Base-by-base conservation (phyloP, 306 rosid species). In the Gastrolobium bilobum region DNA sequence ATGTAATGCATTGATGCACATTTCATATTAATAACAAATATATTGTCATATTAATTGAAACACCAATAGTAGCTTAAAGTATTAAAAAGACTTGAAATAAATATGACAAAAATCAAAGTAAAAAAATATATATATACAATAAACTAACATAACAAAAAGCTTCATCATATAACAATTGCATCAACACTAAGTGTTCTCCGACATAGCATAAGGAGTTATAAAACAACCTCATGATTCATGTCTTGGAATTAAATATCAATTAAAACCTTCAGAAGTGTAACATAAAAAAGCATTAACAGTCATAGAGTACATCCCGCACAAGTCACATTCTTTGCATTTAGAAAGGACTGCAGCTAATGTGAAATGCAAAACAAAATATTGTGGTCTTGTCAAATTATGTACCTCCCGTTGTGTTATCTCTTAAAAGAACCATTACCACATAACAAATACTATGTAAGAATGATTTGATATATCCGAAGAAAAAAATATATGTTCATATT, bases 211-310 rank as follows among this genome's bases (percentile, higher is more conserved):
- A 29, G 52, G 72, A 50, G 64, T 31, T 13, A n/a, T 7, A 58
- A 10, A 39, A 39, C 7, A 52, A 66, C 40, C 31, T n/a, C 59
- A 56, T 67, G 63, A 69, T 59, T 75, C 58, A 54, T 1, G 52
- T 34, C 51, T 15, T 33, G 26, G 5, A 46, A n/a, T 75, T 14
- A 6, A 57, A 56, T 48, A 57, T 15, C 5, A 5, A 37, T 14
- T 39, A 14, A 47, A 67, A 68, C 30, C 51, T 46, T 67, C 7
- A 14, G 34, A 44, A 68, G 46, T 20, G 56, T 26, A 30, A 30
- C 44, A n/a, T 66, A 14, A 44, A n/a, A 65, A 65, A 73, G 35
- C 40, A 72, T 63, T 53, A 81, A 65, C 44, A 35, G 63, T 65
- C 43, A 54, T 2, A 7, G 53, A 44, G 47, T 63, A 63, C 5